Evolutionary conservation across 202 grass and related monocot genomes (phyloP), one percentile per base, ranked within the genome.

Genomic region (Hordeum pubiflorum): DNA sequence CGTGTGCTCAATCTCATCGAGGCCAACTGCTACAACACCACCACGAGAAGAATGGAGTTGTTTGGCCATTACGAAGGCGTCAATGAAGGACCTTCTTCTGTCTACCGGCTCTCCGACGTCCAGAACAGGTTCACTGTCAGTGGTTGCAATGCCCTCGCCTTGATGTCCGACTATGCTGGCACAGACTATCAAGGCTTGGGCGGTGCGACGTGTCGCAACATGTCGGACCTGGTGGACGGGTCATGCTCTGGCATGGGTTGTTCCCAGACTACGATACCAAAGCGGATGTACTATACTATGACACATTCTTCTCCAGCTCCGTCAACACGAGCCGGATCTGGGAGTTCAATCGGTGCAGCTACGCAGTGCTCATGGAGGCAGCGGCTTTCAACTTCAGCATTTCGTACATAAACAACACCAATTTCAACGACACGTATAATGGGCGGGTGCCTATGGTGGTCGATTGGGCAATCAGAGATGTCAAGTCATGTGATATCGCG

Each of bases 231-330:
- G 8, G 55, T 57, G 7, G 32, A 82, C 1, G 71, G 67, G 12
- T 69, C 67, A 1, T 88, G 89, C 61, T 76, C 82, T 0, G 82
- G 86, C 5, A 80, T 61, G 1, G 75, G 83, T 18, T 91, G 79
- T 15, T 89, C 86, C 83, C 83, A 91, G 77, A 89, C 79, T 0
- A 7, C n/a, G 1, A 91, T 91, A 55, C 89, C 89, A 0, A 86
- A 8, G 17, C 79, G 3, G 0, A 76, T 83, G 18, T 22, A 31
- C 6, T 26, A 18, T 26, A 18, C 61, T 80, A 86, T 7, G 0
- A 31, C 0, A 79, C 56, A 5, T 0, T 0, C 10, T 88, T 80
- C n/a, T 43, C 83, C 0, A 0, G 0, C 0, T 0, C 20, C 0
- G 78, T 54, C 57, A 44, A 81, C 79, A 38, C 68, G 2, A 81